phyloP scores from a whole-genome alignment of 2,329 filamentous ascomycete species.

The Byssothecium circinans region DNA sequence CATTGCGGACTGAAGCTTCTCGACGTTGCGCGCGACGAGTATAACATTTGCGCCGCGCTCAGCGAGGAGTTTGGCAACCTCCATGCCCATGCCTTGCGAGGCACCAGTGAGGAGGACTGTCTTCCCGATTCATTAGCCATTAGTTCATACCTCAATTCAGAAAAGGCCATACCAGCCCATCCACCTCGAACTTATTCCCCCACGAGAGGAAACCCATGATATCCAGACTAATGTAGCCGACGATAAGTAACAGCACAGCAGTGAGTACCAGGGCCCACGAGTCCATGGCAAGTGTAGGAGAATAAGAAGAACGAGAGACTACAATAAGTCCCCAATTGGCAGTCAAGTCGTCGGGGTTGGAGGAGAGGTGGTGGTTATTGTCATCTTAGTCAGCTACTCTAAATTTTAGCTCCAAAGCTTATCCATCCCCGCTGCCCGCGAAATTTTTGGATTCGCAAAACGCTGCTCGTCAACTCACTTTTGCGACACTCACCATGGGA shows the following conservation, averaged over 20 bases:
- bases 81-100: constrained; percentile 88
- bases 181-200: constrained; percentile 79
- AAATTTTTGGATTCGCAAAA: no score
- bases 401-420: constrained; percentile 3
- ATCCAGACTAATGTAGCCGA: constrained; percentile 44
- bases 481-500: constrained; percentile 45
- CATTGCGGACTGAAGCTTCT: constrained; percentile 73
- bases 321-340: no score
- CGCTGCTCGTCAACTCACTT: constrained; percentile 11
- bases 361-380: no score
- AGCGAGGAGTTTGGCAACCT: constrained; percentile 72
- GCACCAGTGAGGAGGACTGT: constrained; percentile 88
- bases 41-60: constrained; percentile 83
- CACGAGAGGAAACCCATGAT: constrained; percentile 69
- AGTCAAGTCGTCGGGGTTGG: no score
- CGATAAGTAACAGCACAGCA: constrained; percentile 36
- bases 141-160: neutral
- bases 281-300: neutral
- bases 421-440: neutral
- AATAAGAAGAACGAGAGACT: neutral
- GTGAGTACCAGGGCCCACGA: constrained; percentile 39
- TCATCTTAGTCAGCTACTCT: constrained; percentile 4
- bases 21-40: constrained; percentile 75
- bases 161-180: constrained; percentile 69
- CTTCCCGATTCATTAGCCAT: constrained; percentile 49